Conservation (phyloP, 1,284 basidiomycete genomes). For the Crucibulum cyathiforme region DNA sequence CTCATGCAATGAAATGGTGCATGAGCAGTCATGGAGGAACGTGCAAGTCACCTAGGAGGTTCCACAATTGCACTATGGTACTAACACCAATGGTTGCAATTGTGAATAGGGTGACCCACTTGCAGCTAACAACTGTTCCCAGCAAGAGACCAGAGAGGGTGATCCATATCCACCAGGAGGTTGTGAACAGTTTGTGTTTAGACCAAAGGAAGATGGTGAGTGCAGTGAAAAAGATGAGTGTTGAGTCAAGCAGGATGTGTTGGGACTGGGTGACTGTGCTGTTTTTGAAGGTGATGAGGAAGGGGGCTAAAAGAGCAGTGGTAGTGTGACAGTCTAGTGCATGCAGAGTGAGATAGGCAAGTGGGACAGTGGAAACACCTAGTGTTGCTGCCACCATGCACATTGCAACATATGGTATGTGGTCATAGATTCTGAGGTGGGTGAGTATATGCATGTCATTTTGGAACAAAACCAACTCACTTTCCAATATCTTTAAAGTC, state of each 20-base stretch:
- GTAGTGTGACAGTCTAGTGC: conserved; percentile 89
- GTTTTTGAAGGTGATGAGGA: conserved; percentile 97
- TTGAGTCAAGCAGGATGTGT: conserved; percentile 96
- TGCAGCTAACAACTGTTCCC: conserved; percentile 92
- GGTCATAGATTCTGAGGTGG: conserved; percentile 71
- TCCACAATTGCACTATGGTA: conserved; percentile 90
- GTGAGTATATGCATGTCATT: conserved; percentile 6
- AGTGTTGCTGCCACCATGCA: conserved; percentile 90
- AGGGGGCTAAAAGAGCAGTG: conserved; percentile 86
- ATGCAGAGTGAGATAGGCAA: conserved; percentile 94
- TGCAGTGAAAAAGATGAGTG: conserved; percentile 96
- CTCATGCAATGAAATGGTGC: conserved; percentile 88
- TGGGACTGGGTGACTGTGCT: conserved; percentile 95
- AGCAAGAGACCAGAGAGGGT: conserved; percentile 87
- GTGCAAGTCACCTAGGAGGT: conserved; percentile 86
- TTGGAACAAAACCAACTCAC: conserved; percentile 51
- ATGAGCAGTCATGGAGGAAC: conserved; percentile 79
- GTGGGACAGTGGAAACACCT: conserved; percentile 87
- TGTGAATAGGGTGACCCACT: conserved; percentile 99
- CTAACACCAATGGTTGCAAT: conserved; percentile 92
- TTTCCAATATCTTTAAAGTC: conserved; percentile 98
- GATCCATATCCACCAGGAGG: conserved; percentile 93
- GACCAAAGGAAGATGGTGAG: conserved; percentile 89
- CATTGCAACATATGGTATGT: conserved; percentile 97
- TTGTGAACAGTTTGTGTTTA: conserved; percentile 79